phyloP scores from a whole-genome alignment of 768 basidiomycete species.

The Crassisporium funariophilum region DNA sequence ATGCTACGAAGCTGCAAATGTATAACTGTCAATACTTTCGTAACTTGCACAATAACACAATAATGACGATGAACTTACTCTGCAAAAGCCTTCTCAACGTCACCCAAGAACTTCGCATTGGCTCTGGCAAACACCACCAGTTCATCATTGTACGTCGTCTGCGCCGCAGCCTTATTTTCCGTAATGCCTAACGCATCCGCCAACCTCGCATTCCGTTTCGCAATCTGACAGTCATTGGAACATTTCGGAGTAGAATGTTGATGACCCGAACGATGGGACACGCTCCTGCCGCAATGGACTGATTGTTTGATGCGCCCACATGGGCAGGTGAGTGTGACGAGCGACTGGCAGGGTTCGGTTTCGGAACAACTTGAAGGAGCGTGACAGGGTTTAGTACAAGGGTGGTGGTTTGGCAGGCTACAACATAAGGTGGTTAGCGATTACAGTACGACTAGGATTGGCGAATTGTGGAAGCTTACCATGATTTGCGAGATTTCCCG shows the following conservation, averaged over 20 bases:
- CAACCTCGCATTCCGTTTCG: conserved; percentile 83
- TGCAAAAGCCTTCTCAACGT: conserved; percentile 81
- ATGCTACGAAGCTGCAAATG: conserved; percentile 62
- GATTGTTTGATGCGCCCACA: conserved; percentile 83
- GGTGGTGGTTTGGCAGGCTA: conserved; percentile 71
- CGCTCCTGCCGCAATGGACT: conserved; percentile 67
- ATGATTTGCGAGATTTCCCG: conserved; percentile 84
- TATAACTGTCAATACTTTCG: conserved; percentile 1
- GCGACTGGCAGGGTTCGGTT: conserved; percentile 69
- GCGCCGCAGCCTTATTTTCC: conserved; percentile 34
- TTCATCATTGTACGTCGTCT: conserved; percentile 62
- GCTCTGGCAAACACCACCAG: conserved; percentile 60
- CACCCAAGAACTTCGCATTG: conserved; percentile 64
- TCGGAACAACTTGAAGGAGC: conserved; percentile 87
- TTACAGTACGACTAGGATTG: neutral
- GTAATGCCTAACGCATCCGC: conserved; percentile 93
- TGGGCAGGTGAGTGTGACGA: conserved; percentile 71
- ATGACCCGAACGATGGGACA: conserved; percentile 45
- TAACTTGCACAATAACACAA: conserved; percentile 14
- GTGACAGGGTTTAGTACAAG: conserved; percentile 80
- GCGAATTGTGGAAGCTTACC: conserved; percentile 46
- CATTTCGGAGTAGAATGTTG: conserved; percentile 56
- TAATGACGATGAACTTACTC: conserved; percentile 56
- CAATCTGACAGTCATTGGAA: conserved; percentile 78
- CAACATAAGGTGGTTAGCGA: neutral